Evolutionary conservation across 352 stramenopile genomes (phyloP), one percentile per base, ranked within the genome.

Genomic region (Globisporangium nunn): DNA sequence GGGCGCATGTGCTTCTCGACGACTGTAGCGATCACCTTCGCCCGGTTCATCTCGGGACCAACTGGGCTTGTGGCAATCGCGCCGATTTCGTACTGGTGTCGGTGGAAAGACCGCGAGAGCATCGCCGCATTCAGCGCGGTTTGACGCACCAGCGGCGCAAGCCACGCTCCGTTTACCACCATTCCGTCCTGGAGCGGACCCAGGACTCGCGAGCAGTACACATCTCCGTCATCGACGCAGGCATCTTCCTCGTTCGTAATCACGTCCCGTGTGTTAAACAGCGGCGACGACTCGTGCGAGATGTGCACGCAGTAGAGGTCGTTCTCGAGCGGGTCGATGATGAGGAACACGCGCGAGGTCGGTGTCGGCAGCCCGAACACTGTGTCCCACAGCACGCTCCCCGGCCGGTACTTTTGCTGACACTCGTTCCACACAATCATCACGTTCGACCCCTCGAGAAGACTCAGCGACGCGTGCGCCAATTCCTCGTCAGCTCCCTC

Each of bases 381-480:
- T 1, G 80, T 72, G 28, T 91, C 81, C 85, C 85, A 95, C 6
- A 95, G 65, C 28, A 88, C 76, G 31, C 69, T 90, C 1, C 82
- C 82, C 4, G 82, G 85, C 12, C 71, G 74, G 49, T 95, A 95
- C 33, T 85, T 89, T 63, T 91, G 81, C 55, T 95, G 85, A 43
- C 72, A 88, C 50, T 95, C 85, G 52, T 93, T 95, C 85, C 85
- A 95, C 40, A 95, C 68, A 50, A 95, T 92, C 31, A 95, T 61
- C 23, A 93, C 82, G 18, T 87, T 91, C 8, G 81, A 74, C 35
- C 79, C 69, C 59, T 79, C 71, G 29, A 93, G 70, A 2, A 91
- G 59, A 28, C 48, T 63, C 15, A 71, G 65, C 17, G 66, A 61
- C 56, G 68, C 70, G 15, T 59, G 60, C 8, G 50, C 52, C 51